Percentiles rank a stretch among this genome's conserved stretches.
Conservation (phyloP, 2,329 filamentous ascomycete species). For the Penicillium thymicola region DNA sequence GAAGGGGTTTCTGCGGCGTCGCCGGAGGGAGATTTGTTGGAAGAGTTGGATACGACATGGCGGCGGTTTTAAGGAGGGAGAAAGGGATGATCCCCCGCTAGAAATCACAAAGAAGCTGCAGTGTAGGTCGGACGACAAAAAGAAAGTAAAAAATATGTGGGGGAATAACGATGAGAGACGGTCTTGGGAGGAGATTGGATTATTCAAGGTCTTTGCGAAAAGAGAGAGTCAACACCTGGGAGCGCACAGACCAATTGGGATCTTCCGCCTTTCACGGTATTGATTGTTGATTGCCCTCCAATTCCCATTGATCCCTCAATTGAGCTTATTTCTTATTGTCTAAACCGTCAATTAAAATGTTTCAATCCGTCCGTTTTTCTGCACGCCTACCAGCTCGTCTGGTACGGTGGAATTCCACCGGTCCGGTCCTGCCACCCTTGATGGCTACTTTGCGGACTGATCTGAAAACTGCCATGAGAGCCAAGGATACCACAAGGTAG, state of each 20-base stretch:
- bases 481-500: conserved; percentile 48
- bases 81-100: conserved; percentile 22
- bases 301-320: conserved; percentile 1
- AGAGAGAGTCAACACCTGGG: conserved; percentile 23
- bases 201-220: conserved; percentile 22
- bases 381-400: conserved; percentile 27
- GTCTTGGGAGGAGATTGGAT: conserved; percentile 11
- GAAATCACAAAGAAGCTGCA: conserved; percentile 13
- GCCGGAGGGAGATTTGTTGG: conserved; percentile 24
- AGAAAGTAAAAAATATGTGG: conserved; percentile 6
- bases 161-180: conserved; percentile 5
- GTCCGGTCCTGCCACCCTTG: conserved; percentile 40
- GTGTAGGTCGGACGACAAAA: conserved; percentile 6
- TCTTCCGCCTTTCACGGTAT: conserved; percentile 22
- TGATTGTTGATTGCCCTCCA: conserved; percentile 3
- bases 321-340: not conserved
- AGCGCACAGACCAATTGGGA: conserved; percentile 34
- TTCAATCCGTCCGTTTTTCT: conserved; percentile 30
- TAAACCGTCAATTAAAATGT: conserved; percentile 25
- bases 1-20: conserved; percentile 41
- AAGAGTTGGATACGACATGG: conserved; percentile 44
- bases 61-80: conserved; percentile 17
- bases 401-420: conserved; percentile 42
- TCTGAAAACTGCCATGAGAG: conserved; percentile 49
- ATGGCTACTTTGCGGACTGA: conserved; percentile 46